A percentile compares a stretch with the other conserved stretches of the same genome.
Conservation (phyloP, 2,329 filamentous ascomycete species). For the Scleromitrula shiraiana region DNA sequence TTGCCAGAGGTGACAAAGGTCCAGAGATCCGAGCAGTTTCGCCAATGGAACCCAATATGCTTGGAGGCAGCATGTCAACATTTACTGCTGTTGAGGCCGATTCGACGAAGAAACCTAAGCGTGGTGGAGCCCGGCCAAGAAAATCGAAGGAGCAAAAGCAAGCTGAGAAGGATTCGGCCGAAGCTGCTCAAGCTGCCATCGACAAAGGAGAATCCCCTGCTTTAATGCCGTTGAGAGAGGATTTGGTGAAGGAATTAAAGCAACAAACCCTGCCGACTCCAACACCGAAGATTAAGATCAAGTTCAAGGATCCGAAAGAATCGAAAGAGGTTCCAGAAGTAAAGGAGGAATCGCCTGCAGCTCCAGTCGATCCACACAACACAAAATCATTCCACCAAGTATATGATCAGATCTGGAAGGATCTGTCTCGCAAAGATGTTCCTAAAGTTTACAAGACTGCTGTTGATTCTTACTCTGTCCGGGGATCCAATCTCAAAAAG, state of each 20-base stretch:
- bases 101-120: constrained; percentile 42
- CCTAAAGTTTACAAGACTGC: constrained; percentile 89
- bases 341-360: constrained; percentile 36
- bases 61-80: constrained; percentile 77
- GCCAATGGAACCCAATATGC: constrained; percentile 69
- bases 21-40: constrained; percentile 59
- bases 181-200: constrained; percentile 76
- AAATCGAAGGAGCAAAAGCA: constrained; percentile 87
- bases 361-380: constrained; percentile 46
- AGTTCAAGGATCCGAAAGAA: constrained; percentile 30
- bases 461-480: constrained; percentile 73
- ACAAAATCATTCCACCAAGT: constrained; percentile 95
- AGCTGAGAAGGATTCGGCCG: constrained; percentile 73
- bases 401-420: constrained; percentile 94
- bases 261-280: constrained; percentile 41
- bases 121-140: constrained; percentile 59
- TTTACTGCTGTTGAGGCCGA: constrained; percentile 54
- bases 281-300: constrained; percentile 52
- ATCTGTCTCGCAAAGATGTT: constrained; percentile 87
- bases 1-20: constrained; percentile 80
- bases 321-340: constrained; percentile 29
- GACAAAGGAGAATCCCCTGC: constrained; percentile 71
- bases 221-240: constrained; percentile 33
- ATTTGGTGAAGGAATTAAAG: constrained; percentile 18
- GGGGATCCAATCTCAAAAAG: constrained; percentile 94